These are phyloP conservation scores for Tolypocladium endophyticum DNA, from an alignment of 2,329 filamentous ascomycete species.

Conservation along the genomic window DNA sequence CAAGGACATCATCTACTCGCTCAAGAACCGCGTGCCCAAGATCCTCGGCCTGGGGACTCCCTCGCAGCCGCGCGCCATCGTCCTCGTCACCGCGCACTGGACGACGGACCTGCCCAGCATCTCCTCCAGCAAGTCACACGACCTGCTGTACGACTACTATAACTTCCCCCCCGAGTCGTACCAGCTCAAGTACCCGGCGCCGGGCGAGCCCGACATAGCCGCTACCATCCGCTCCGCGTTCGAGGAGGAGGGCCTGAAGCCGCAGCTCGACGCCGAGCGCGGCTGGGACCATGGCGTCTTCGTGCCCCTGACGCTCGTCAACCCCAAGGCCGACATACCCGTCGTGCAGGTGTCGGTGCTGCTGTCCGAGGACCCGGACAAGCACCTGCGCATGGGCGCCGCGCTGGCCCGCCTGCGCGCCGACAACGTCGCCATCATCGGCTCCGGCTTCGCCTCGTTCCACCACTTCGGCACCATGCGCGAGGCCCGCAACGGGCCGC, in stretches of 20 bases:
- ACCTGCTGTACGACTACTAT: conserved; percentile 47
- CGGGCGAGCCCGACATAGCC: conserved; percentile 43
- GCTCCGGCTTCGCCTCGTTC: conserved; percentile 49
- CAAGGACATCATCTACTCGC: conserved; percentile 36
- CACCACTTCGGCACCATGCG: conserved; percentile 44
- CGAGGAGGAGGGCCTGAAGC: conserved; percentile 31
- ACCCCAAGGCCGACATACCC: conserved; percentile 40
- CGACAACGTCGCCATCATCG: conserved; percentile 45
- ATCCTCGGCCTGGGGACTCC: conserved; percentile 43
- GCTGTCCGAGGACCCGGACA: conserved; percentile 34
- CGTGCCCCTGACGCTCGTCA: conserved; percentile 43
- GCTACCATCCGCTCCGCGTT: conserved; percentile 34
- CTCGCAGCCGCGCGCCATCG: conserved; percentile 37
- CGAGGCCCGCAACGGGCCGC: conserved; percentile 14
- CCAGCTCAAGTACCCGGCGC: conserved; percentile 43
- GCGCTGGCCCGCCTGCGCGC: conserved; percentile 39
- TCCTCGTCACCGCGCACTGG: conserved; percentile 51
- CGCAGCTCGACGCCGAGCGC: conserved; percentile 25
- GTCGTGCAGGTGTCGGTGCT: conserved; percentile 49
- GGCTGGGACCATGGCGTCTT: conserved; percentile 54
- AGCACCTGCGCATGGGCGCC: conserved; percentile 40
- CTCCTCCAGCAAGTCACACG: conserved; percentile 34
- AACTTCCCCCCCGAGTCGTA: conserved; percentile 48
- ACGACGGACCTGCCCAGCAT: conserved; percentile 36
- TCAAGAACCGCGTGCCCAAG: conserved; percentile 41